These are phyloP conservation scores for Picea engelmannii DNA, from an alignment of 83 land plant species.

Conservation along the genomic window DNA sequence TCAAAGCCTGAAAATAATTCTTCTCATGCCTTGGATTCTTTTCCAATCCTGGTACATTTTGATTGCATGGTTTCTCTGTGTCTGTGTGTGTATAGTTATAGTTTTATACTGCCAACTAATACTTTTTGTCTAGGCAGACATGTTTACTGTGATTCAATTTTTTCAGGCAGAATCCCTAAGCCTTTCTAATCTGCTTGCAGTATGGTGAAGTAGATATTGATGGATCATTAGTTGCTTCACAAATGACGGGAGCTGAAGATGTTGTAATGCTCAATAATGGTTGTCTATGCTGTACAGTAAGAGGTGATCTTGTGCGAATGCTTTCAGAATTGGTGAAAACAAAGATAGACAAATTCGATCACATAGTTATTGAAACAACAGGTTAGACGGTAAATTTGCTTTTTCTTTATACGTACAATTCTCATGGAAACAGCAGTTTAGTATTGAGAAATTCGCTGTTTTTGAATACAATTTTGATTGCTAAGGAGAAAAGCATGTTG, in stretches of 20 bases:
- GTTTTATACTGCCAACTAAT: too few species aligned
- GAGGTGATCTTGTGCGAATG: slow-evolving; percentile 99
- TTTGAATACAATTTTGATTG: not conserved
- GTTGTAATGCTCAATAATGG: slow-evolving; percentile 99
- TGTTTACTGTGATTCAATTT: too few species aligned
- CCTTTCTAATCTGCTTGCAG: slow-evolving; percentile 30
- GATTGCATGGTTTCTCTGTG: too few species aligned
- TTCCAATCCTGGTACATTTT: too few species aligned
- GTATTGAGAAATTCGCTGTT: not conserved
- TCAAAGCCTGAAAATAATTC: too few species aligned
- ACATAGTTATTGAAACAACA: slow-evolving; percentile 95
- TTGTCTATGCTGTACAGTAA: slow-evolving; percentile 97
- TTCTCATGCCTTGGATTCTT: too few species aligned
- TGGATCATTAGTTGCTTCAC: slow-evolving; percentile 92
- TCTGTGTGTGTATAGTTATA: too few species aligned
- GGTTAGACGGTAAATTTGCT: slow-evolving; percentile 45
- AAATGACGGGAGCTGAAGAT: slow-evolving; percentile 87
- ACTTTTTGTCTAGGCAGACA: too few species aligned
- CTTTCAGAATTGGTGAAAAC: slow-evolving; percentile 74
- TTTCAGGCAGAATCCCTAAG: too few species aligned
- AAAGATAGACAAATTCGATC: slow-evolving; percentile 92
- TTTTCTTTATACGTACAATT: not conserved
- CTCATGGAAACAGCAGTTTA: not conserved
- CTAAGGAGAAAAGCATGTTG: not conserved
- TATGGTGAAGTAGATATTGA: slow-evolving; percentile 94